Percentiles rank a stretch among this genome's conserved stretches.
Conservation (phyloP, 164 flowering plant genomes). For the Tetracentron sinense region DNA sequence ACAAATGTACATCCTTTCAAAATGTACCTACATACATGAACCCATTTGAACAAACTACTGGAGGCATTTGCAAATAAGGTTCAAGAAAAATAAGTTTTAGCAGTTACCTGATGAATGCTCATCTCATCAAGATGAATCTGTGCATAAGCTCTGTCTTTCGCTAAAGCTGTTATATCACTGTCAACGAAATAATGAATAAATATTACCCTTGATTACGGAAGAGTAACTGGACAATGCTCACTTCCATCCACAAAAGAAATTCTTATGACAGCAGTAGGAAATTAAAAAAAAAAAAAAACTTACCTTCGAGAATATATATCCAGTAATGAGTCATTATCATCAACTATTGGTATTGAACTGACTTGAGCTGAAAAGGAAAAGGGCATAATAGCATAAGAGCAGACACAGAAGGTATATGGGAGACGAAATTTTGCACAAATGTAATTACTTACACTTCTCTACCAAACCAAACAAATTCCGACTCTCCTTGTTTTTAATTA, state of each 20-base stretch:
- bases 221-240: not conserved
- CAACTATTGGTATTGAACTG: slow-evolving; percentile 91
- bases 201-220: slow-evolving; percentile 2
- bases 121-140: slow-evolving; percentile 56
- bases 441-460: not conserved
- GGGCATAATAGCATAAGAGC: slow-evolving; percentile 2
- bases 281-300: slow-evolving; percentile 5
- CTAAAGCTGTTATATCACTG: slow-evolving; percentile 71
- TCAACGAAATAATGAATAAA: slow-evolving; percentile 15
- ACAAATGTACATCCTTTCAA: not conserved
- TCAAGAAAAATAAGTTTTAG: too few relatives aligned
- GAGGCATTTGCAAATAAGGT: not conserved
- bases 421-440: not conserved
- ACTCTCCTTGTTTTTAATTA: too few relatives aligned
- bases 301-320: slow-evolving; percentile 92
- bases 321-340: slow-evolving; percentile 78
- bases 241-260: too few relatives aligned
- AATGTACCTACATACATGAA: not conserved
- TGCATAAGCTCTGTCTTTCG: slow-evolving; percentile 59
- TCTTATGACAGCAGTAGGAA: not conserved
- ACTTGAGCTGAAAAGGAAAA: slow-evolving; percentile 61
- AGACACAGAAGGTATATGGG: too few relatives aligned
- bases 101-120: slow-evolving; percentile 57
- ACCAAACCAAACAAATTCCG: not conserved
- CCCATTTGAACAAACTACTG: not conserved